These are phyloP conservation scores for Lotus japonicus DNA, from an alignment of 306 rosid genomes.

Conservation along the genomic window DNA sequence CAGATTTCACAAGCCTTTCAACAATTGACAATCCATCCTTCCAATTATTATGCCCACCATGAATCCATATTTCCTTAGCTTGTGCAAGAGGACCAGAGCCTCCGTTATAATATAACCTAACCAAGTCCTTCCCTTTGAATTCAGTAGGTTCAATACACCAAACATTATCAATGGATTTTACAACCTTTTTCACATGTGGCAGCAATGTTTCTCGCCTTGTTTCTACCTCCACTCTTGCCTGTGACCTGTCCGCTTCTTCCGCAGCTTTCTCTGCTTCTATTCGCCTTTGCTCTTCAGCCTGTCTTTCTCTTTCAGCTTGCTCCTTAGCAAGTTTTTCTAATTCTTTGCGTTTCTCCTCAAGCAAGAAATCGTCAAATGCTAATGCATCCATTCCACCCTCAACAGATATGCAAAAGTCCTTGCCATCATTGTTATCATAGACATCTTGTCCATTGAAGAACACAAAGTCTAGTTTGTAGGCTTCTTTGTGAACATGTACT, in stretches of 20 bases:
- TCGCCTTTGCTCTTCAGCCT: conserved; percentile 67
- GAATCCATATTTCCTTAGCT: conserved; percentile 81
- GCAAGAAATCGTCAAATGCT: conserved; percentile 77
- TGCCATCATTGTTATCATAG: conserved; percentile 83
- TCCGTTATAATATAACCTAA: conserved; percentile 68
- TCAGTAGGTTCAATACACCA: conserved; percentile 71
- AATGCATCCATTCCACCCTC: conserved; percentile 70
- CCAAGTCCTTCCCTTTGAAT: conserved; percentile 53
- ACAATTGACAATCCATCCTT: conserved; percentile 53
- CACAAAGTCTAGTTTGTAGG: conserved; percentile 78
- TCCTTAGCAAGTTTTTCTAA: conserved; percentile 63
- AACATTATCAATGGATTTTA: conserved; percentile 54
- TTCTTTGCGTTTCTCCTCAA: conserved; percentile 84
- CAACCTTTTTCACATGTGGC: conserved; percentile 42
- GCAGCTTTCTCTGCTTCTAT: conserved; percentile 73
- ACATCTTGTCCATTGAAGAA: conserved; percentile 84
- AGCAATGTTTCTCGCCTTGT: conserved; percentile 45
- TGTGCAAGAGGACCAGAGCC: conserved; percentile 78
- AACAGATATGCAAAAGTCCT: conserved; percentile 61
- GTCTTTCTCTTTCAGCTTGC: conserved; percentile 80
- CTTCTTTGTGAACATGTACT: conserved; percentile 71
- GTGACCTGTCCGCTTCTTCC: conserved; percentile 57
- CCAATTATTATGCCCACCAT: conserved; percentile 87
- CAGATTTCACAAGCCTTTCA: conserved; percentile 55
- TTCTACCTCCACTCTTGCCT: conserved; percentile 54